A percentile compares a stretch with the other conserved stretches of the same genome.
phyloP scores from a whole-genome alignment of 2,329 filamentous ascomycete species.

The Talaromyces islandicus region DNA sequence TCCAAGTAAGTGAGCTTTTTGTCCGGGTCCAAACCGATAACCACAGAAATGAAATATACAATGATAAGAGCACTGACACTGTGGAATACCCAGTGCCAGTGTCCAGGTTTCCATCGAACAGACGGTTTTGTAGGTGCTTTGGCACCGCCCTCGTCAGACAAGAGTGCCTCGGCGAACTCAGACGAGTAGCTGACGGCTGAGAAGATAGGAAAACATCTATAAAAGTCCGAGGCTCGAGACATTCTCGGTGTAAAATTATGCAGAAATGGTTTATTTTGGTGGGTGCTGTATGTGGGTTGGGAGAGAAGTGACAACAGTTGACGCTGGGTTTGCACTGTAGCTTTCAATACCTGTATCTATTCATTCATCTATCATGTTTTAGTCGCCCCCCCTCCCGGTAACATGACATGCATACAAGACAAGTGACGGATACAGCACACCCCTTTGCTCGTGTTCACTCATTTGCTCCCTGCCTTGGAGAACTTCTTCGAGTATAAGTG shows the following conservation, averaged over 20 bases:
- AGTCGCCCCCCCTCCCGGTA: no score
- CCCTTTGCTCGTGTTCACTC: neutral
- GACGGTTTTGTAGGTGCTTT: neutral
- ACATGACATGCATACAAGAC: neutral
- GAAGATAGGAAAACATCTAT: neutral
- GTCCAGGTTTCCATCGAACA: neutral
- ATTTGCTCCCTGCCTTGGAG: no score
- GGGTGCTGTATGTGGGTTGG: neutral
- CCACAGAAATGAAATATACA: neutral
- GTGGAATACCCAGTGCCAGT: conserved; percentile 3
- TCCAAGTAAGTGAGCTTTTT: neutral
- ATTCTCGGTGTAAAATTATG: neutral
- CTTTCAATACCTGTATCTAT: no score
- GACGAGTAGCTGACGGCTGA: neutral
- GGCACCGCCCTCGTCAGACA: neutral
- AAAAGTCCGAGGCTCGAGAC: neutral
- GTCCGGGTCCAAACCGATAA: neutral
- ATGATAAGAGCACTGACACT: neutral
- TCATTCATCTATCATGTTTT: no score
- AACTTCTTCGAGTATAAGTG: neutral
- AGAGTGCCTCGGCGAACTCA: neutral
- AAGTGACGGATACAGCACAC: neutral
- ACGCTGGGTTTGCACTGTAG: neutral
- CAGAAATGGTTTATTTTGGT: neutral
- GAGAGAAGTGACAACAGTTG: neutral